Evolutionary conservation across 306 rosid species (phyloP).

Genomic region (Lathyrus sativus): DNA sequence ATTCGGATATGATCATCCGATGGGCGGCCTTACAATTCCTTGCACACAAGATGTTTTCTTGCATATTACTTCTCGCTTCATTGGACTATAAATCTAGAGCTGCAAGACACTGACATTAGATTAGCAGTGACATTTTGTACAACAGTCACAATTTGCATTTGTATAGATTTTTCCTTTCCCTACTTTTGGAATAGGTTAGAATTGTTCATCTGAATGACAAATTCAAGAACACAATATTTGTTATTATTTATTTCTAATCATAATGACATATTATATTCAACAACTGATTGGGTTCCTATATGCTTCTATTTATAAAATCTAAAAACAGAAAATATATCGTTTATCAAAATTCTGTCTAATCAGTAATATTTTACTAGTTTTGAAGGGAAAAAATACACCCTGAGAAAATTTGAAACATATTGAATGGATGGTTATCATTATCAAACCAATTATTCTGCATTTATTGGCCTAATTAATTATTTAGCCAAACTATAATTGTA

Average conservation of each 20-base stretch:
- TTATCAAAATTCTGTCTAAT: too few species aligned
- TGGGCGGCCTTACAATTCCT: neutral
- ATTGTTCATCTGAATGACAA: neutral
- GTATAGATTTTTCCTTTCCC: neutral
- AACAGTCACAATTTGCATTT: neutral
- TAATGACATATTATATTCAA: conserved; percentile 1
- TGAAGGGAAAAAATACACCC: too few species aligned
- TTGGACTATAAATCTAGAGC: conserved; percentile 4
- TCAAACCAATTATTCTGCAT: neutral
- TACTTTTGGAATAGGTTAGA: conserved; percentile 1
- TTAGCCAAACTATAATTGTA: too few species aligned
- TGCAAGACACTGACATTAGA: neutral
- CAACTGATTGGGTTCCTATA: neutral
- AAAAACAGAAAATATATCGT: neutral
- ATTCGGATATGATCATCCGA: conserved; percentile 1
- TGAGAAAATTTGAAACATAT: too few species aligned
- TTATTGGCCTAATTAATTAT: too few species aligned
- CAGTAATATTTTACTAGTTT: too few species aligned
- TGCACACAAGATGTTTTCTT: neutral
- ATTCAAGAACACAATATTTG: neutral
- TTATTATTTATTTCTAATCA: neutral
- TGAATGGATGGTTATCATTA: too few species aligned
- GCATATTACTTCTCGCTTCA: neutral
- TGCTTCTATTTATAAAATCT: neutral
- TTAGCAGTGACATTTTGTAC: neutral